Percentiles rank a stretch among this genome's conserved stretches.
Evolutionary conservation across 495 filamentous ascomycete genomes (phyloP).

Genomic region (Jackrogersella multiformis): DNA sequence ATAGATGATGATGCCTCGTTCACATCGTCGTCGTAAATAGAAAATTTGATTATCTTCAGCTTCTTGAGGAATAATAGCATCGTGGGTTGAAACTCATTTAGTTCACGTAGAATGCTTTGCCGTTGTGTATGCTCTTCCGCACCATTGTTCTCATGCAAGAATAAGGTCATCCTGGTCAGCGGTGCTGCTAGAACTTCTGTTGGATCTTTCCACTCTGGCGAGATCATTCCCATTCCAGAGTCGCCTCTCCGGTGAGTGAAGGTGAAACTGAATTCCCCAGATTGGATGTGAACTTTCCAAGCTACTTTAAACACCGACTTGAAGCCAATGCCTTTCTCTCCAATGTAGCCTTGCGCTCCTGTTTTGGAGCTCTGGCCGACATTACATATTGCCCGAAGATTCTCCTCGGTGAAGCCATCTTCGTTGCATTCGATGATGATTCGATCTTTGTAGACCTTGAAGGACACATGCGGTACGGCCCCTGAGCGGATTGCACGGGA

Average conservation of each 20-base stretch:
- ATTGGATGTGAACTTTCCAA: constrained; percentile 58
- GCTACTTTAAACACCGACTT: constrained; percentile 63
- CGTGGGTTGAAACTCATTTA: constrained; percentile 46
- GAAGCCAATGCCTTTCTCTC: constrained; percentile 63
- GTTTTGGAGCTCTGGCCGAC: constrained; percentile 54
- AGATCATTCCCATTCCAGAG: constrained; percentile 57
- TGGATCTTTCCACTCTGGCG: constrained; percentile 50
- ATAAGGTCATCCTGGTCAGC: constrained; percentile 50
- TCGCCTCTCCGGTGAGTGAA: constrained; percentile 47
- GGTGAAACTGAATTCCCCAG: constrained; percentile 56
- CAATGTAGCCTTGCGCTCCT: constrained; percentile 53
- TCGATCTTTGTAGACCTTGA: constrained; percentile 42
- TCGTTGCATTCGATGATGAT: constrained; percentile 59
- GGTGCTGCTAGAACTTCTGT: constrained; percentile 20
- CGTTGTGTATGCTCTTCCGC: constrained; percentile 19
- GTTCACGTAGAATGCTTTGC: constrained; percentile 42
- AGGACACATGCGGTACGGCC: constrained; percentile 46
- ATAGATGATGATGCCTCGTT: constrained; percentile 9
- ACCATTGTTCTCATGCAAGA: constrained; percentile 41
- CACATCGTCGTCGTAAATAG: constrained; percentile 39
- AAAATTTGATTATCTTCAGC: constrained; percentile 44
- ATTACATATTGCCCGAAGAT: constrained; percentile 51
- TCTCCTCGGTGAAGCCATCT: constrained; percentile 52
- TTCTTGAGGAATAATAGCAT: constrained; percentile 55
- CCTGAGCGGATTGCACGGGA: constrained; percentile 3